Evolutionary conservation across 495 filamentous ascomycete genomes (phyloP).

Genomic region (Xylaria longipes): DNA sequence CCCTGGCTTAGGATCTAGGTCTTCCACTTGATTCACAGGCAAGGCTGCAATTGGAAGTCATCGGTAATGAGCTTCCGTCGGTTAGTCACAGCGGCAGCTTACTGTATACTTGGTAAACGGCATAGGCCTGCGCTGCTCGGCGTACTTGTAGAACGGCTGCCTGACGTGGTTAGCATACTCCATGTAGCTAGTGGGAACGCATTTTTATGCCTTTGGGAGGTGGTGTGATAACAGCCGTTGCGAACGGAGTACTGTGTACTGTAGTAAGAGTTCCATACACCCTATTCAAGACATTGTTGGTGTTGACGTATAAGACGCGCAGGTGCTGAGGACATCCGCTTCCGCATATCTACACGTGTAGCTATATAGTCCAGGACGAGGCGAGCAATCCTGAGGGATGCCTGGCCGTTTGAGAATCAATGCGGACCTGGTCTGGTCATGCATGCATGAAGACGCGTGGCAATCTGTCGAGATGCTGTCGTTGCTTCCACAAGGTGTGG

Average conservation of each 20-base stretch:
- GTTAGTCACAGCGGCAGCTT: constrained; percentile 3
- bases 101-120: background rate
- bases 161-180: background rate
- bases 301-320: background rate
- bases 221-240: background rate
- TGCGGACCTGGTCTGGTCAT: background rate
- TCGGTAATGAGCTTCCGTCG: background rate
- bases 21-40: background rate
- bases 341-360: background rate
- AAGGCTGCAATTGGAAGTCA: background rate
- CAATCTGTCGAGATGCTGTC: background rate
- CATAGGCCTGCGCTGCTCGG: background rate
- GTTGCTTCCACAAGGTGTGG: background rate
- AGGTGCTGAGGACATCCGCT: background rate
- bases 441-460: constrained; percentile 7
- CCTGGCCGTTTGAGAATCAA: background rate
- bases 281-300: background rate
- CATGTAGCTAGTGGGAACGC: background rate
- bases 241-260: background rate
- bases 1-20: background rate
- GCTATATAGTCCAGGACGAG: background rate
- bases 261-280: background rate
- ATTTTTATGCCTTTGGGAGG: background rate
- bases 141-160: background rate
- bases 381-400: background rate